phyloP scores from a whole-genome alignment of 192 early-diverging fungal genomes.

The Dissophora ornata region DNA sequence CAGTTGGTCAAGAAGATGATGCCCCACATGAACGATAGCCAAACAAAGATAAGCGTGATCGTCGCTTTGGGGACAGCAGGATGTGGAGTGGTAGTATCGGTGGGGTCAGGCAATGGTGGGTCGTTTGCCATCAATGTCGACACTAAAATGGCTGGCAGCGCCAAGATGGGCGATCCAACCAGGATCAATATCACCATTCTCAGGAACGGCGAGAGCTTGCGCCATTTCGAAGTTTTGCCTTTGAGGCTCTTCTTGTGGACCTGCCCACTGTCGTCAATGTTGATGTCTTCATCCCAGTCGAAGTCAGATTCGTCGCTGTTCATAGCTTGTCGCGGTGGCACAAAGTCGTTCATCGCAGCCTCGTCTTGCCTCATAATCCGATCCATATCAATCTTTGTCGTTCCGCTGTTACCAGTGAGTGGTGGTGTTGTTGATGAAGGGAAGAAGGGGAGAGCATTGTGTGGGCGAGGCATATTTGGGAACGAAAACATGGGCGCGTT shows the following conservation, averaged over 20 bases:
- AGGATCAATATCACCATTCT: conserved; percentile 40
- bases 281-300: conserved; percentile 50
- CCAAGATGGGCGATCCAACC: conserved; percentile 26
- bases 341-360: conserved; percentile 53
- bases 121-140: conserved; percentile 12
- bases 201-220: conserved; percentile 38
- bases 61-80: conserved; percentile 24
- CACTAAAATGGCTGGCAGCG: conserved; percentile 34
- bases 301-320: conserved; percentile 55
- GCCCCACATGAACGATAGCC: conserved; percentile 52
- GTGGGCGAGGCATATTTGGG: not conserved
- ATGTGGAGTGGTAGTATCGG: not conserved
- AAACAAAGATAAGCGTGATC: conserved; percentile 38
- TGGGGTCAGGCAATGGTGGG: not conserved
- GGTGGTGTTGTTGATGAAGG: conserved; percentile 2
- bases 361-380: conserved; percentile 50
- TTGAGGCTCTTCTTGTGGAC: conserved; percentile 8
- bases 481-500: conserved; percentile 18
- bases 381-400: conserved; percentile 52
- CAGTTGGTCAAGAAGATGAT: conserved; percentile 47
- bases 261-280: conserved; percentile 28
- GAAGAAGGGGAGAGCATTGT: conserved; percentile 4
- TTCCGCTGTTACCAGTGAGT: not conserved
- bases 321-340: conserved; percentile 51
- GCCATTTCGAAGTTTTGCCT: conserved; percentile 7